Evolutionary conservation across 2,329 filamentous ascomycete species (phyloP).

Genomic region (Aspergillus quadricinctus): DNA sequence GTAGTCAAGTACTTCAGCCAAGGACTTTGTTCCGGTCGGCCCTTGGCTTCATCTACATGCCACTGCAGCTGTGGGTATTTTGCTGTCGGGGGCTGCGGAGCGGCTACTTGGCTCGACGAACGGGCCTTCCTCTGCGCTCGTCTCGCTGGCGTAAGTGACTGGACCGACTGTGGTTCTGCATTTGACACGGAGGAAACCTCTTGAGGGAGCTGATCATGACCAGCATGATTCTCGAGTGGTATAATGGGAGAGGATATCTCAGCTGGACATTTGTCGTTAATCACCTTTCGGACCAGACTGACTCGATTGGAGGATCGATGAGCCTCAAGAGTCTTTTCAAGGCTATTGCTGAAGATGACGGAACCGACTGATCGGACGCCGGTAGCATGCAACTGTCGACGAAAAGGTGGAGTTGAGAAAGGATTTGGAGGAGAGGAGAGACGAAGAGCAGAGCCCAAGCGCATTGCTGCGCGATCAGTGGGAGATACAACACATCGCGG

Average conservation of each 20-base stretch:
- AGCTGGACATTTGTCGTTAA: conserved; percentile 9
- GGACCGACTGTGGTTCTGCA: not conserved
- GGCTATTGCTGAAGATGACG: conserved; percentile 29
- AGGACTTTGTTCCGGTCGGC: conserved; percentile 20
- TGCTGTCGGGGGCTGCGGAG: not conserved
- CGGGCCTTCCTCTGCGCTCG: not conserved
- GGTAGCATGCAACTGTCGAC: conserved; percentile 11
- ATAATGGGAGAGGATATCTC: conserved; percentile 17
- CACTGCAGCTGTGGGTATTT: conserved; percentile 2
- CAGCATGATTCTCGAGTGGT: conserved; percentile 7
- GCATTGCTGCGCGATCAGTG: conserved; percentile 23
- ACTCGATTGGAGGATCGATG: conserved; percentile 38
- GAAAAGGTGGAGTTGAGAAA: not conserved
- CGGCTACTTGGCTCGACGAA: not conserved
- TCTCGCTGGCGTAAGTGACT: not conserved
- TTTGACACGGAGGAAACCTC: not conserved
- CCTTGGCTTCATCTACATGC: conserved; percentile 7
- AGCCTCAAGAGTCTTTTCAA: conserved; percentile 38
- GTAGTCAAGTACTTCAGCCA: conserved; percentile 30
- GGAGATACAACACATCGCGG: conserved; percentile 13
- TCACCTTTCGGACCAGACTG: conserved; percentile 31
- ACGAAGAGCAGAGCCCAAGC: conserved; percentile 10
- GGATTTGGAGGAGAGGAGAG: conserved; percentile 1
- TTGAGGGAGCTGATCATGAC: not conserved
- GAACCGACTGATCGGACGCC: conserved; percentile 10